Conservation (phyloP, 2,329 filamentous ascomycete species). For the Cytospora piceae region DNA sequence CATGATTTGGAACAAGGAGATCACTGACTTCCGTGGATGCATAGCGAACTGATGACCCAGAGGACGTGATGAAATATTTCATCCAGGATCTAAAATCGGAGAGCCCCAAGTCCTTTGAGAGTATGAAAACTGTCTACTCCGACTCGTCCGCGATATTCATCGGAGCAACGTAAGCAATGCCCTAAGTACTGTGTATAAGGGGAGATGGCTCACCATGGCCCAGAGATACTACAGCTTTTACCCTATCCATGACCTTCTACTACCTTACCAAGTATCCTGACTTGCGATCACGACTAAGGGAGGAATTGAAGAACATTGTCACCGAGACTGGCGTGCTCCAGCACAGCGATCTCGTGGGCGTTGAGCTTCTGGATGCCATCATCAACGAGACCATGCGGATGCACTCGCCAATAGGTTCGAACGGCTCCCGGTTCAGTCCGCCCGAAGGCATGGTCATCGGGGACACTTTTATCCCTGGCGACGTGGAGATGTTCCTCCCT, state of each 20-base stretch:
- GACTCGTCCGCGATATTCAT: neutral
- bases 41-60: slow-evolving; percentile 2
- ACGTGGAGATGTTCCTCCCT: neutral
- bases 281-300: neutral
- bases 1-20: neutral
- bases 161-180: neutral
- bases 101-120: slow-evolving; percentile 25
- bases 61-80: slow-evolving; percentile 30
- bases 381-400: slow-evolving; percentile 23
- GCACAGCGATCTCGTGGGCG: slow-evolving; percentile 7
- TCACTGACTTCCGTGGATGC: neutral
- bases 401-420: neutral
- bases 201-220: neutral
- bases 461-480: slow-evolving; percentile 1
- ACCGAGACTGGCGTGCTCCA: neutral
- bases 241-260: slow-evolving; percentile 7
- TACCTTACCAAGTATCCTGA: slow-evolving; percentile 3
- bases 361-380: slow-evolving; percentile 21
- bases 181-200: neutral
- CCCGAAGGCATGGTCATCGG: slow-evolving; percentile 3
- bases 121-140: neutral
- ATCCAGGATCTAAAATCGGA: slow-evolving; percentile 26
- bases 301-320: neutral
- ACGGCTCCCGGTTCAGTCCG: slow-evolving; percentile 1
- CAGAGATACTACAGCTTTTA: neutral